phyloP scores from a whole-genome alignment of 2,329 filamentous ascomycete species.

The Beauveria bassiana region DNA sequence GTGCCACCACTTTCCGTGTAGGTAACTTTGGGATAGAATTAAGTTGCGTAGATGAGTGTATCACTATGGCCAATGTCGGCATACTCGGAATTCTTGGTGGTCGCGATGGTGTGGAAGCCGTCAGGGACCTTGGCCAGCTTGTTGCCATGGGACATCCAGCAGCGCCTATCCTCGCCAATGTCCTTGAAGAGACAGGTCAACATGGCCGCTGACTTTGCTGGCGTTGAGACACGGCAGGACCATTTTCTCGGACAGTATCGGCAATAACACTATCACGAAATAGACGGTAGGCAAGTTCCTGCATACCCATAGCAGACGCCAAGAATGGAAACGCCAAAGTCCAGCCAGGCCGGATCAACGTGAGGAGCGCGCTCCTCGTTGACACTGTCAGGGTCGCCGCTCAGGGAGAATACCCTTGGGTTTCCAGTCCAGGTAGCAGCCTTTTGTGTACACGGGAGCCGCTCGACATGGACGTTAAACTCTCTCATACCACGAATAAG shows the following conservation, averaged over 20 bases:
- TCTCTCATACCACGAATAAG: conserved; percentile 69
- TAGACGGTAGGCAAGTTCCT: conserved; percentile 59
- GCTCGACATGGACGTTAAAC: conserved; percentile 76
- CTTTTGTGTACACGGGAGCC: conserved; percentile 82
- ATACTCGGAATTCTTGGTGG: too few relatives aligned
- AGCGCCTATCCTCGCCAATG: too few relatives aligned
- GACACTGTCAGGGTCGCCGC: conserved; percentile 56
- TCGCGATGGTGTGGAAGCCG: background rate
- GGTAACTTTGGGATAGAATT: too few relatives aligned
- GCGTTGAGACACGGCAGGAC: too few relatives aligned
- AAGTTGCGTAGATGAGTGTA: too few relatives aligned
- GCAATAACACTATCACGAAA: conserved; percentile 19
- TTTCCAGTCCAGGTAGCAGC: conserved; percentile 64
- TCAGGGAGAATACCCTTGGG: conserved; percentile 70
- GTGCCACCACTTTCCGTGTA: too few relatives aligned
- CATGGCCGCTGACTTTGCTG: too few relatives aligned
- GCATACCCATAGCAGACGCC: conserved; percentile 31
- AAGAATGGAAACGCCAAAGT: conserved; percentile 39
- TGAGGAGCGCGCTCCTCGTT: conserved; percentile 65
- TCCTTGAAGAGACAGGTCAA: too few relatives aligned
- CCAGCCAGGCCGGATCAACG: conserved; percentile 40
- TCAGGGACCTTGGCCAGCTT: conserved; percentile 27
- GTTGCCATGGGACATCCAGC: too few relatives aligned
- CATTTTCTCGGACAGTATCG: too few relatives aligned
- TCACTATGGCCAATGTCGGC: too few relatives aligned